These are phyloP conservation scores for Acanthamoeba triangularis DNA, from an alignment of 208 protist species.

Conservation along the genomic window DNA sequence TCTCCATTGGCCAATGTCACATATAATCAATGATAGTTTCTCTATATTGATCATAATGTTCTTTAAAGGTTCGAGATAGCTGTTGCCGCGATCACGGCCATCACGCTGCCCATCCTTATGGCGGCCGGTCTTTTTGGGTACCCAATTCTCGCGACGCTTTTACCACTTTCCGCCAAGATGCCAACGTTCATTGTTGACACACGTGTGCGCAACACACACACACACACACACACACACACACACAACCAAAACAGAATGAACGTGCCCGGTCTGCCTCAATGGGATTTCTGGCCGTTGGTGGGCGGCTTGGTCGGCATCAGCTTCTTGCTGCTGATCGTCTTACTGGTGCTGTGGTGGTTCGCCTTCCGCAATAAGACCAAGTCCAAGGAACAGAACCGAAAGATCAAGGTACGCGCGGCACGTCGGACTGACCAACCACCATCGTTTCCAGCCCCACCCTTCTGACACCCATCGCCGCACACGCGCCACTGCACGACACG, in stretches of 20 bases:
- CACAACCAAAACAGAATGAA: not conserved
- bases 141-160: not conserved
- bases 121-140: constrained; percentile 25
- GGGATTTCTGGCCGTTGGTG: constrained; percentile 5
- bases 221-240: not conserved
- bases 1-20: too few species aligned
- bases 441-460: not conserved
- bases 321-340: not conserved
- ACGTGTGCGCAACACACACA: too few species aligned
- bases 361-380: constrained; percentile 19
- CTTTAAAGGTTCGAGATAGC: constrained; percentile 53
- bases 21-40: too few species aligned
- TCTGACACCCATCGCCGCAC: not conserved
- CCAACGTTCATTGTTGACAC: too few species aligned
- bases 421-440: not conserved
- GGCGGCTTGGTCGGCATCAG: not conserved
- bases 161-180: too few species aligned
- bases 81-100: constrained; percentile 20
- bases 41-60: too few species aligned
- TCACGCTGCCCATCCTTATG: constrained; percentile 63
- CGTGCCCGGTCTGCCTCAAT: constrained; percentile 6
- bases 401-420: not conserved
- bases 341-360: constrained; percentile 28
- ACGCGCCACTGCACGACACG: not conserved
- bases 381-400: not conserved